These are phyloP conservation scores for Agaricus subrufescens DNA, from an alignment of 768 basidiomycete genomes.

Conservation along the genomic window DNA sequence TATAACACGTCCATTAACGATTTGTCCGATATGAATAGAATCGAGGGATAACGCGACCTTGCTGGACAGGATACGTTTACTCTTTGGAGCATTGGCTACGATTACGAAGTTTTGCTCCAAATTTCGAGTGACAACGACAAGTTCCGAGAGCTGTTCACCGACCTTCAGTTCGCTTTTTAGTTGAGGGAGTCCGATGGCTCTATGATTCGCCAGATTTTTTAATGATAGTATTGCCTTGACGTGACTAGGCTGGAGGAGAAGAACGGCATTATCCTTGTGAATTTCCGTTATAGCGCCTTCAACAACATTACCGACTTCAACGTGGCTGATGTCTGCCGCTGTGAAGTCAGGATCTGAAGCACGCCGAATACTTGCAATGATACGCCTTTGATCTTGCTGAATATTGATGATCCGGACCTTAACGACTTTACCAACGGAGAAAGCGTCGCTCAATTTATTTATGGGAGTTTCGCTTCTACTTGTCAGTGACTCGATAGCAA, in stretches of 20 bases:
- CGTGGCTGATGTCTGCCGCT: slow-evolving; percentile 58
- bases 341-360: slow-evolving; percentile 47
- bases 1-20: slow-evolving; percentile 76
- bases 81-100: slow-evolving; percentile 68
- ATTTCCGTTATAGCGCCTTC: slow-evolving; percentile 72
- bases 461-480: slow-evolving; percentile 58
- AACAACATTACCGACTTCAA: slow-evolving; percentile 74
- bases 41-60: slow-evolving; percentile 59
- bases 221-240: slow-evolving; percentile 82
- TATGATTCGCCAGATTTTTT: slow-evolving; percentile 81
- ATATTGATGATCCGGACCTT: slow-evolving; percentile 75
- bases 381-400: slow-evolving; percentile 52
- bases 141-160: slow-evolving; percentile 67
- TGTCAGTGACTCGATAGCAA: not conserved
- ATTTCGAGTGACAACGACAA: slow-evolving; percentile 88
- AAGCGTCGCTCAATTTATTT: slow-evolving; percentile 53
- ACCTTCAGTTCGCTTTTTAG: slow-evolving; percentile 56
- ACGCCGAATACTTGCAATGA: slow-evolving; percentile 86
- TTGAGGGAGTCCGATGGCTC: slow-evolving; percentile 59
- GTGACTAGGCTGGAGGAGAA: slow-evolving; percentile 66
- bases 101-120: slow-evolving; percentile 83
- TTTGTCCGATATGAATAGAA: slow-evolving; percentile 63
- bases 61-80: slow-evolving; percentile 39
- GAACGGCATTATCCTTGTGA: slow-evolving; percentile 78
- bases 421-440: slow-evolving; percentile 78